Conservation (phyloP, 2,329 filamentous ascomycete genomes). For the Aspergillus brunneoviolaceus region DNA sequence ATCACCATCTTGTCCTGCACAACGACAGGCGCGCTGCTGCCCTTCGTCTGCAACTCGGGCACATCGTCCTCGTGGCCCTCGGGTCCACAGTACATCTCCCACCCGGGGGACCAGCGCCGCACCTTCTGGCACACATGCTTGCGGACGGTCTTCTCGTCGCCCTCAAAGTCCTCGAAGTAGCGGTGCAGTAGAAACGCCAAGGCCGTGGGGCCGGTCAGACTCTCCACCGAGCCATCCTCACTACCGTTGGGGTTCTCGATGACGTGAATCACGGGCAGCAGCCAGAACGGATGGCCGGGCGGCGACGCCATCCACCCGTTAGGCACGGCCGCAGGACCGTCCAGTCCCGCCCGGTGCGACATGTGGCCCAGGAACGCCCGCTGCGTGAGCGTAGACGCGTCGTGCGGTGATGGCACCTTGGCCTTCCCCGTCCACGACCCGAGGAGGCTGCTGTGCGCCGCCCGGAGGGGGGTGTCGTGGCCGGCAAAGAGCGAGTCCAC, state of each 20-base stretch:
- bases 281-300: conserved; percentile 23
- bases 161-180: conserved; percentile 11
- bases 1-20: conserved; percentile 12
- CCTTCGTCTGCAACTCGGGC: background rate
- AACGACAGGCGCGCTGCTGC: background rate
- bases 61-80: background rate
- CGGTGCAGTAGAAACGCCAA: conserved; percentile 15
- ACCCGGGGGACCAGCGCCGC: conserved; percentile 10
- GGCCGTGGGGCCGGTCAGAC: conserved; percentile 18
- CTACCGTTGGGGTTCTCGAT: conserved; percentile 19
- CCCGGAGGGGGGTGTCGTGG: conserved; percentile 13
- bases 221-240: conserved; percentile 22
- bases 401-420: background rate
- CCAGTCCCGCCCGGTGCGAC: conserved; percentile 15
- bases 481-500: conserved; percentile 16
- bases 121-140: conserved; percentile 12
- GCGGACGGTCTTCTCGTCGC: conserved; percentile 6
- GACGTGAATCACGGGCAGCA: conserved; percentile 18
- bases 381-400: background rate
- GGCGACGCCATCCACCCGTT: conserved; percentile 26
- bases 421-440: background rate
- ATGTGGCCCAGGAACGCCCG: conserved; percentile 23
- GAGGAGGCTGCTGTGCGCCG: conserved; percentile 7
- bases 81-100: conserved; percentile 16
- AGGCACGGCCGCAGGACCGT: conserved; percentile 18